Percentiles rank a stretch among this genome's conserved stretches.
phyloP scores from a whole-genome alignment of 2,329 filamentous ascomycete genomes.

The Aspergillus sp. region DNA sequence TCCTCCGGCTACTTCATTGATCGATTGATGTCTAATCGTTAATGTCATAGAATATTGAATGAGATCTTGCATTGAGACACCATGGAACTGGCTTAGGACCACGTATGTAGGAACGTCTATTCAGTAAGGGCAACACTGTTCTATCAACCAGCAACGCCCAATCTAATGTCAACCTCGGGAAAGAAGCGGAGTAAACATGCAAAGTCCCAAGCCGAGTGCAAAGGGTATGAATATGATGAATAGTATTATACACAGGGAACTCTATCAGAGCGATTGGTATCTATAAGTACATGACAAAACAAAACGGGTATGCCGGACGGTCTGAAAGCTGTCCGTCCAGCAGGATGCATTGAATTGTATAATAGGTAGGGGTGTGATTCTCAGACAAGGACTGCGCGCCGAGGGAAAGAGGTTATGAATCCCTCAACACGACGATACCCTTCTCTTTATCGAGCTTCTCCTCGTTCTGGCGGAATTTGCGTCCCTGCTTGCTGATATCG shows the following conservation, averaged over 20 bases:
- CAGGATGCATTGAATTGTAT: too few relatives aligned
- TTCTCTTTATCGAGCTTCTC: constrained; percentile 50
- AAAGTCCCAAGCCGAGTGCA: not conserved
- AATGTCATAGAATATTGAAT: constrained; percentile 20
- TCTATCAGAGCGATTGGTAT: not conserved
- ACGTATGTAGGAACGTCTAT: too few relatives aligned
- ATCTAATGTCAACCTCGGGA: too few relatives aligned
- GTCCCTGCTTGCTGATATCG: constrained; percentile 54
- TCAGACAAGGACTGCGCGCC: not conserved
- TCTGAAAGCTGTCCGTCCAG: too few relatives aligned
- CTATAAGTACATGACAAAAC: not conserved
- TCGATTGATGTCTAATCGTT: constrained; percentile 18
- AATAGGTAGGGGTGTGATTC: too few relatives aligned
- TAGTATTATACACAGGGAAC: not conserved
- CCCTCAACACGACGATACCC: constrained; percentile 33
- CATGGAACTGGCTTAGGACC: too few relatives aligned
- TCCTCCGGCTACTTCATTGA: not conserved
- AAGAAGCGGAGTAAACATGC: too few relatives aligned
- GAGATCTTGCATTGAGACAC: constrained; percentile 2
- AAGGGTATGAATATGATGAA: not conserved
- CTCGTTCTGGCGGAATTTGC: constrained; percentile 55
- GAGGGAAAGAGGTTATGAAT: not conserved
- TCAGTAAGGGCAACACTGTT: too few relatives aligned
- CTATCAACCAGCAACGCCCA: too few relatives aligned
- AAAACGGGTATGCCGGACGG: not conserved